Evolutionary conservation across 2,329 filamentous ascomycete species (phyloP), one percentile per base, ranked within the genome.

Genomic region (Ophiostoma quercus): DNA sequence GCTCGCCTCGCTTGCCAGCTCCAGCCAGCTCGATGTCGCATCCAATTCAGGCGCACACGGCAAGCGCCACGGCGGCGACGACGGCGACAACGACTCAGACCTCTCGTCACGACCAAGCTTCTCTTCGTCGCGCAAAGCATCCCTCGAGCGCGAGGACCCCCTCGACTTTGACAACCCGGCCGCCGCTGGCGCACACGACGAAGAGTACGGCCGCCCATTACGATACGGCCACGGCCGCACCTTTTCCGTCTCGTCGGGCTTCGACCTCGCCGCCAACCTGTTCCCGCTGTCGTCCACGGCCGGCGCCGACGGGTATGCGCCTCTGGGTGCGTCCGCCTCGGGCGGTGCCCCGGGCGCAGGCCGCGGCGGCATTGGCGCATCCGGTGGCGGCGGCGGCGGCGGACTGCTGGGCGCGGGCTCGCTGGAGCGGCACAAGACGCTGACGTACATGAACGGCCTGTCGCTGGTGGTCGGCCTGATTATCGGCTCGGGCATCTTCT

Each of bases 361-460:
- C 93, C 51, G 88, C 88, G 6, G 86, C 88, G 14, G 78, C 82
- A 9, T 66, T 39, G 80, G 82, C 37, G 79, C 85, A 62, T 82
- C 84, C 9, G 80, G 82, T 32, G 79, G 85, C 65, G 83, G 85
- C 71, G 79, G 85, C 66, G 83, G 85, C 71, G 79, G 84, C 79
- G 84, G 84, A 68, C 86, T 85, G 19, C 76, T 90, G 29, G 86
- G 87, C n/a, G 91, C 90, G 72, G 90, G 87, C n/a, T 92, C 90
- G 57, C 80, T 98, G 73, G 95, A 99, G 83, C 95, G 92, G 79
- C 90, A 96, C 82, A 99, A 99, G 82, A 96, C 92, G 16, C 81
- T 99, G 79, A 98, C 95, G 37, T 98, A 94, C 77, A 78, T 98
- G 66, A 99, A 99, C 79, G 95, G 95, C 0, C 80, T 99, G 71